phyloP scores from a whole-genome alignment of 2,329 filamentous ascomycete species.

The Fusarium continuum region DNA sequence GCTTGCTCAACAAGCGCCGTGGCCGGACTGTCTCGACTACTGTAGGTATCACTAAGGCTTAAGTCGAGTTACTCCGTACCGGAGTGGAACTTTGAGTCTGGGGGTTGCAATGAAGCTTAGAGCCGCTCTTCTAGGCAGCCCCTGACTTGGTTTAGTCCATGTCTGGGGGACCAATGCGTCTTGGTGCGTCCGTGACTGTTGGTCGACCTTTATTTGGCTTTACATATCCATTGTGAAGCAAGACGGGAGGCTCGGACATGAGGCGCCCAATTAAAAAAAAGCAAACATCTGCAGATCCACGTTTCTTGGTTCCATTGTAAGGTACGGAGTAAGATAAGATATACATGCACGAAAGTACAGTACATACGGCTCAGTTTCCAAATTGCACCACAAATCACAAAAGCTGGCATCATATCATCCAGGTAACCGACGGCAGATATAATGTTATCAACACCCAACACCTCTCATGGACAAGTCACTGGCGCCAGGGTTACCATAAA shows the following conservation, averaged over 20 bases:
- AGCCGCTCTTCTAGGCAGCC: neutral
- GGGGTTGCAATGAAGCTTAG: constrained; percentile 4
- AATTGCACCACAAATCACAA: constrained; percentile 1
- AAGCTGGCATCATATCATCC: constrained; percentile 20
- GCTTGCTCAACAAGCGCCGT: neutral
- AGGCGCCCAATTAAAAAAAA: constrained; percentile 14
- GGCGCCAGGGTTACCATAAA: neutral
- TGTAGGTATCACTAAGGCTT: constrained; percentile 1
- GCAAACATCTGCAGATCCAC: constrained; percentile 30
- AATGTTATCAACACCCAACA: neutral
- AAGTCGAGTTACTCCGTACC: constrained; percentile 1
- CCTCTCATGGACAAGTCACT: neutral
- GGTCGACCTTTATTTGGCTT: too few relatives aligned
- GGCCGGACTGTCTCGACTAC: constrained; percentile 1
- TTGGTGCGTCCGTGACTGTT: constrained; percentile 1
- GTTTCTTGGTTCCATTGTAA: constrained; percentile 22
- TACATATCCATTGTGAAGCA: too few relatives aligned
- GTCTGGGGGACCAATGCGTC: constrained; percentile 14
- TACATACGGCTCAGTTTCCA: neutral
- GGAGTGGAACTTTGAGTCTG: constrained; percentile 5
- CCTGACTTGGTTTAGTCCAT: constrained; percentile 16
- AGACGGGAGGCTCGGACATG: constrained; percentile 24
- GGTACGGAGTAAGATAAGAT: too few relatives aligned
- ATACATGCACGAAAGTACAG: neutral
- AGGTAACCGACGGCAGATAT: neutral